phyloP scores from a whole-genome alignment of 768 basidiomycete species.

The Agrocybe pediades region DNA sequence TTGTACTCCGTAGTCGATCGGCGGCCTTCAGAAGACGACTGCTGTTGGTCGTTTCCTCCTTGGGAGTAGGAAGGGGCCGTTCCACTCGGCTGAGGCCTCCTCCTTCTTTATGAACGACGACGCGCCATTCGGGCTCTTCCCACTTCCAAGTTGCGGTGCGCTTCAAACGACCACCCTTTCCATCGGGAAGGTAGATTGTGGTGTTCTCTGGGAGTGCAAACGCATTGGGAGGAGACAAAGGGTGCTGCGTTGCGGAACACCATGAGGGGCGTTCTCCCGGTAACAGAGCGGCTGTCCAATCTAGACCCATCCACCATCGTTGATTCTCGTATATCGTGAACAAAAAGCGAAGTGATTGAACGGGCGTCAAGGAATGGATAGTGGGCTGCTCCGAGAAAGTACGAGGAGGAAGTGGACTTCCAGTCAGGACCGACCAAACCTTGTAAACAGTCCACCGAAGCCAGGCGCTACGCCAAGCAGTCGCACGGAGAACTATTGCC shows the following conservation, averaged over 20 bases:
- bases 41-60: constrained; percentile 44
- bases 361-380: constrained; percentile 31
- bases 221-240: constrained; percentile 69
- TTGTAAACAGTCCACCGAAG: constrained; percentile 64
- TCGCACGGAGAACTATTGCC: constrained; percentile 52
- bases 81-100: constrained; percentile 55
- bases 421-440: constrained; percentile 52
- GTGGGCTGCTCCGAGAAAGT: constrained; percentile 35
- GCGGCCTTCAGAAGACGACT: constrained; percentile 59
- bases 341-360: constrained; percentile 66
- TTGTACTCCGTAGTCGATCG: constrained; percentile 40
- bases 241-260: constrained; percentile 60
- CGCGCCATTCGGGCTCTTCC: constrained; percentile 91
- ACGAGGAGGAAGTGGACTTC: constrained; percentile 49
- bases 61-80: constrained; percentile 53
- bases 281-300: constrained; percentile 92
- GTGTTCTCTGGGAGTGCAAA: constrained; percentile 69
- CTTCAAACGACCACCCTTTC: constrained; percentile 52
- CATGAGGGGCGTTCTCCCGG: constrained; percentile 91
- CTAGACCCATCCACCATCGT: constrained; percentile 96
- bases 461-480: constrained; percentile 67
- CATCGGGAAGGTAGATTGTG: constrained; percentile 54
- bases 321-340: constrained; percentile 95
- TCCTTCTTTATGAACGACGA: constrained; percentile 65
- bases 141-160: constrained; percentile 84